A percentile compares a stretch with the other conserved stretches of the same genome.
Conservation (phyloP, 2,329 filamentous ascomycete genomes). For the Stemphylium lycopersici region DNA sequence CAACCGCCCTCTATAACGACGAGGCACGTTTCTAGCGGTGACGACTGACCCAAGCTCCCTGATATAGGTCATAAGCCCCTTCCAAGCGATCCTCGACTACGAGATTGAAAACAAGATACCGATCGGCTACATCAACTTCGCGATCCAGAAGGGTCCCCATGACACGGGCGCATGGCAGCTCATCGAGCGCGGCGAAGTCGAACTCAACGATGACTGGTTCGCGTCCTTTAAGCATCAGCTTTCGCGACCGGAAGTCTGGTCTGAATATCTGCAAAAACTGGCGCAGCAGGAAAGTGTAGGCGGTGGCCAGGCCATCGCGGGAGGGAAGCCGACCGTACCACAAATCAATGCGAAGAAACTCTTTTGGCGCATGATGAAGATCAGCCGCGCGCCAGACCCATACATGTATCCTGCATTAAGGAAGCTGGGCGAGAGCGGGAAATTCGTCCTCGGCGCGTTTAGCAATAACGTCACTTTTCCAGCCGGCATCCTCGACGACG, state of each 20-base stretch:
- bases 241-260: conserved; percentile 70
- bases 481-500: conserved; percentile 70
- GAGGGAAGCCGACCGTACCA: conserved; percentile 66
- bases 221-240: conserved; percentile 76
- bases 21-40: too few species aligned
- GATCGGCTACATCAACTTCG: conserved; percentile 88
- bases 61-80: conserved; percentile 80
- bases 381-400: conserved; percentile 72
- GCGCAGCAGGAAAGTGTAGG: conserved; percentile 22
- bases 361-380: conserved; percentile 93
- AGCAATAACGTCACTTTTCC: conserved; percentile 93
- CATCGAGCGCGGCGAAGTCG: conserved; percentile 82
- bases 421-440: conserved; percentile 61
- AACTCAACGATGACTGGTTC: conserved; percentile 78
- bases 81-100: conserved; percentile 92
- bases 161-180: conserved; percentile 81
- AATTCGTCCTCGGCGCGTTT: conserved; percentile 70
- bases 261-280: conserved; percentile 57
- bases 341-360: conserved; percentile 76
- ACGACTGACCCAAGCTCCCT: conserved; percentile 1
- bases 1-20: background rate
- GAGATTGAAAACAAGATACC: conserved; percentile 79
- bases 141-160: conserved; percentile 79
- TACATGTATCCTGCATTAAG: conserved; percentile 86
- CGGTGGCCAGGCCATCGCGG: conserved; percentile 40